These are phyloP conservation scores for Pyrenophora seminiperda DNA, from an alignment of 2,329 filamentous ascomycete genomes.

Conservation along the genomic window DNA sequence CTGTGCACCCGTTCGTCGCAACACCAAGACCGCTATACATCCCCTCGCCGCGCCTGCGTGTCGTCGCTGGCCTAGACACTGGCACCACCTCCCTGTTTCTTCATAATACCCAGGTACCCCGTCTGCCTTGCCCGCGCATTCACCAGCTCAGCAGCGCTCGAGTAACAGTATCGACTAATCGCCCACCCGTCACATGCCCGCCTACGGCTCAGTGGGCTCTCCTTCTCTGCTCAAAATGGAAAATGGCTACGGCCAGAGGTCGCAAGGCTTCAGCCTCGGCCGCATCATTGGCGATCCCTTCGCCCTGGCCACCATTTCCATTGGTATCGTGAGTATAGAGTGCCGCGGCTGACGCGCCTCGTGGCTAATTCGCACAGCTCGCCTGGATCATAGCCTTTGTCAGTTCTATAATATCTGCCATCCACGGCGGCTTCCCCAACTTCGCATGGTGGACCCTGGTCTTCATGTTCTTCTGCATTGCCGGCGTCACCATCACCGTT, in stretches of 20 bases:
- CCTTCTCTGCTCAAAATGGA: slow-evolving; percentile 84
- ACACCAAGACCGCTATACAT: slow-evolving; percentile 4
- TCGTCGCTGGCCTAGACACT: slow-evolving; percentile 14
- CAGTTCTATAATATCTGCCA: slow-evolving; percentile 74
- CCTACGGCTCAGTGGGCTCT: slow-evolving; percentile 73
- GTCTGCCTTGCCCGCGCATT: not conserved
- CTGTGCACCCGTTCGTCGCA: slow-evolving; percentile 12
- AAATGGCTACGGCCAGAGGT: slow-evolving; percentile 56
- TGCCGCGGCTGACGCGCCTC: slow-evolving; percentile 9
- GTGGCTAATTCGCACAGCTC: slow-evolving; percentile 63
- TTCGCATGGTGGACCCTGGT: slow-evolving; percentile 92
- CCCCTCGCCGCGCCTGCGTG: slow-evolving; percentile 2
- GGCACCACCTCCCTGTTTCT: slow-evolving; percentile 8
- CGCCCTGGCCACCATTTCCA: slow-evolving; percentile 90
- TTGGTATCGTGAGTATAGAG: slow-evolving; percentile 73
- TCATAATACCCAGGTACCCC: not conserved
- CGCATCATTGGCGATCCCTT: slow-evolving; percentile 97
- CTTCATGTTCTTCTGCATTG: slow-evolving; percentile 82
- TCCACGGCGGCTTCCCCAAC: slow-evolving; percentile 69
- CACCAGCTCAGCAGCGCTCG: slow-evolving; percentile 13
- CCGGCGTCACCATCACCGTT: slow-evolving; percentile 80
- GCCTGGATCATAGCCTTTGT: slow-evolving; percentile 95
- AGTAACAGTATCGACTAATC: slow-evolving; percentile 21
- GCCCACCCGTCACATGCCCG: slow-evolving; percentile 67
- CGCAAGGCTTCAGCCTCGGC: slow-evolving; percentile 69